A percentile compares a stretch with the other conserved stretches of the same genome.
Conservation (phyloP, 805 yeast species). For the Myxozyma kluyveri region DNA sequence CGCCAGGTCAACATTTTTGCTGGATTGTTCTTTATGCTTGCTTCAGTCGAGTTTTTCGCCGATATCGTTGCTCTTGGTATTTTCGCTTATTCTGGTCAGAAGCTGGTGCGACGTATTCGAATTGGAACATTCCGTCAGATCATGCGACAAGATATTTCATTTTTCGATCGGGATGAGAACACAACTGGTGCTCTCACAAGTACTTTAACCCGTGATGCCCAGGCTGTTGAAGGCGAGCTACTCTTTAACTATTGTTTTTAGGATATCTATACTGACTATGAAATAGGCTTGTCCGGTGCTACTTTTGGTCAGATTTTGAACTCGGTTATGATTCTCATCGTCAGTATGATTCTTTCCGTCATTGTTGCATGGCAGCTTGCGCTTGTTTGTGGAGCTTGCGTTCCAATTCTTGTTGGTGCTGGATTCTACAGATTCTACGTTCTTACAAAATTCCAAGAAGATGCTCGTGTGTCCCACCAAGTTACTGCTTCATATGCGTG, state of each 20-base stretch:
- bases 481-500: slow-evolving; percentile 18
- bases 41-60: slow-evolving; percentile 13
- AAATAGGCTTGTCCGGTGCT: slow-evolving; percentile 32
- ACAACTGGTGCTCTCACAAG: slow-evolving; percentile 34
- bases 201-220: slow-evolving; percentile 35
- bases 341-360: slow-evolving; percentile 43
- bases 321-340: slow-evolving; percentile 41
- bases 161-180: slow-evolving; percentile 34
- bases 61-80: slow-evolving; percentile 6
- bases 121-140: slow-evolving; percentile 28
- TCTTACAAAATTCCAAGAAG: slow-evolving; percentile 36
- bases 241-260: too few relatives aligned
- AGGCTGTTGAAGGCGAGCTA: slow-evolving; percentile 30
- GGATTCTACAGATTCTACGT: slow-evolving; percentile 43
- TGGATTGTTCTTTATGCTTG: slow-evolving; percentile 26
- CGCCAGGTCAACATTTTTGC: slow-evolving; percentile 13
- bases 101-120: slow-evolving; percentile 33
- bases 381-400: slow-evolving; percentile 42
- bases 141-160: slow-evolving; percentile 35
- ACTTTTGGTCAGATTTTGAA: slow-evolving; percentile 36
- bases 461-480: slow-evolving; percentile 20
- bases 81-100: slow-evolving; percentile 22
- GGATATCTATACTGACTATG: too few relatives aligned
- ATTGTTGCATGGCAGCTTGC: slow-evolving; percentile 45
- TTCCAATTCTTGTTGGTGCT: slow-evolving; percentile 40